A percentile compares a stretch with the other conserved stretches of the same genome.
These are phyloP conservation scores for Alternaria longipes DNA, from an alignment of 2,329 filamentous ascomycete genomes.

Conservation along the genomic window DNA sequence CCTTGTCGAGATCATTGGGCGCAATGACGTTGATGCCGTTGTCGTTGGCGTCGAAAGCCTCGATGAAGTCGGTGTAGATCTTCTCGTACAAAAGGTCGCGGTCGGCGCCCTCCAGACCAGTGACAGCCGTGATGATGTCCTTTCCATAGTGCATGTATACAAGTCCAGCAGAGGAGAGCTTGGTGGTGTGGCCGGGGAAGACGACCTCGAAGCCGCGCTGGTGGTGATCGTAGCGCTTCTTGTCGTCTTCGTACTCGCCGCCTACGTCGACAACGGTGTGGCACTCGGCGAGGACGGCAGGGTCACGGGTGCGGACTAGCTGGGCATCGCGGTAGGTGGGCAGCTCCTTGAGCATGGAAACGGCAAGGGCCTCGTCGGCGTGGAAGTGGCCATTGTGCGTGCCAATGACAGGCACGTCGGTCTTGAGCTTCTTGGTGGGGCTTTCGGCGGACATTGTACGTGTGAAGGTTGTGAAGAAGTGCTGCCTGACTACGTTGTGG, in stretches of 20 bases:
- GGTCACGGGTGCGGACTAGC: slow-evolving; percentile 88
- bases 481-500: background rate
- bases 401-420: slow-evolving; percentile 74
- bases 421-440: slow-evolving; percentile 83
- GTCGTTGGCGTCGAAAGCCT: slow-evolving; percentile 97
- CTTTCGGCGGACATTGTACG: slow-evolving; percentile 47
- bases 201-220: slow-evolving; percentile 88
- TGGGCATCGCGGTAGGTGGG: slow-evolving; percentile 78
- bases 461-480: background rate
- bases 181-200: slow-evolving; percentile 85
- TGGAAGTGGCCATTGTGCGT: slow-evolving; percentile 99
- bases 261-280: slow-evolving; percentile 98
- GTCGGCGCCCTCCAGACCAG: slow-evolving; percentile 69
- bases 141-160: slow-evolving; percentile 96
- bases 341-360: slow-evolving; percentile 91
- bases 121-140: slow-evolving; percentile 76
- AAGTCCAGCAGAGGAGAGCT: slow-evolving; percentile 91
- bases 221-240: slow-evolving; percentile 93
- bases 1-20: slow-evolving; percentile 70
- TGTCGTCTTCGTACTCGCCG: slow-evolving; percentile 82
- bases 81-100: slow-evolving; percentile 83
- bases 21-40: slow-evolving; percentile 92
- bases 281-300: slow-evolving; percentile 77
- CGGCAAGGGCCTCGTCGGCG: slow-evolving; percentile 95
- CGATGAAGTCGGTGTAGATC: slow-evolving; percentile 91